Percentiles rank a stretch among this genome's conserved stretches.
Conservation (phyloP, 1,284 basidiomycete species). For the Cutaneotrichosporon sp. region DNA sequence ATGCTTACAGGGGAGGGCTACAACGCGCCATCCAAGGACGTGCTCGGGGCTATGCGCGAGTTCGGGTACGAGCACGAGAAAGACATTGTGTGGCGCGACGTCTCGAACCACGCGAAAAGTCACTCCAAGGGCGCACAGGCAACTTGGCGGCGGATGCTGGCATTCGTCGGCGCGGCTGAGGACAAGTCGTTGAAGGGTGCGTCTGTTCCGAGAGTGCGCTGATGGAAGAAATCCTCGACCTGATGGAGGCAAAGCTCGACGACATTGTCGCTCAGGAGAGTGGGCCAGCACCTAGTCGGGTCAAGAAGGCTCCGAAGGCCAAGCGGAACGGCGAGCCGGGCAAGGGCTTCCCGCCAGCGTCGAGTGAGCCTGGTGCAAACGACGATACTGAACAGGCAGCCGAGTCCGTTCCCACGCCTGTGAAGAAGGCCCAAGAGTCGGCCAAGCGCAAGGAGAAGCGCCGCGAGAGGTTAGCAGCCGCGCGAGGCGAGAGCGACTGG, state of each 20-base stretch:
- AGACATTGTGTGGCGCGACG: conserved; percentile 20
- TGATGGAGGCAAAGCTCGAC: conserved; percentile 6
- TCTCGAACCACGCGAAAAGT: conserved; percentile 9
- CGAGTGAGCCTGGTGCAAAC: background rate
- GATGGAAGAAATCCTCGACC: conserved; percentile 12
- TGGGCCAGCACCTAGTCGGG: background rate
- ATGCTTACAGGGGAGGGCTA: conserved; percentile 9
- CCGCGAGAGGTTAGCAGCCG: background rate
- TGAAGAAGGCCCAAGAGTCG: background rate
- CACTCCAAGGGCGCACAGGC: conserved; percentile 14
- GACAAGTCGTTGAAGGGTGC: conserved; percentile 14
- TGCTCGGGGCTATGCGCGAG: conserved; percentile 16
- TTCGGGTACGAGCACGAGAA: conserved; percentile 14
- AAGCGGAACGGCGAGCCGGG: background rate
- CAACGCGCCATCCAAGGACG: conserved; percentile 6
- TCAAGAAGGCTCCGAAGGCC: background rate
- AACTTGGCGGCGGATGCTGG: conserved; percentile 16
- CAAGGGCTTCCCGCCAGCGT: background rate
- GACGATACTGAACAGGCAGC: too few relatives aligned
- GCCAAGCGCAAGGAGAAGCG: conserved; percentile 1
- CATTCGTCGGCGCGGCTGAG: conserved; percentile 1
- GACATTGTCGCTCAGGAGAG: background rate
- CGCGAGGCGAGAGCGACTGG: background rate
- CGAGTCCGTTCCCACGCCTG: too few relatives aligned
- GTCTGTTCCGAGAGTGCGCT: conserved; percentile 3